Percentiles rank a stretch among this genome's conserved stretches.
Conservation (phyloP, 2,329 filamentous ascomycete genomes). For the Neocucurbitaria cava region DNA sequence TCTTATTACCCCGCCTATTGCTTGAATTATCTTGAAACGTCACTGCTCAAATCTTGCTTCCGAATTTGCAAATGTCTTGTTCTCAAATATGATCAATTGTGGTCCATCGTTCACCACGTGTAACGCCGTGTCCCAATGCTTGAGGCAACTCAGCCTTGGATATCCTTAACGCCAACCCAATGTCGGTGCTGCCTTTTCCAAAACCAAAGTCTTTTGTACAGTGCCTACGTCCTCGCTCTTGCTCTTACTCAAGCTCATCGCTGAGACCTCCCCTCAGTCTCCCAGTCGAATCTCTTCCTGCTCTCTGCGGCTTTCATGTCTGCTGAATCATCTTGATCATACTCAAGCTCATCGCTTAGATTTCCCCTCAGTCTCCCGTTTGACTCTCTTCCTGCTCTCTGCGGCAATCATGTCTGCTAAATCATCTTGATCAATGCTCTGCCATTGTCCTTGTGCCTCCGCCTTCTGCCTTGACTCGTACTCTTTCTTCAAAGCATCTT, state of each 20-base stretch:
- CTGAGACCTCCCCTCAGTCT: conserved; percentile 77
- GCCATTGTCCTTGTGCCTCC: conserved; percentile 67
- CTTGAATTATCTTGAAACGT: conserved; percentile 4
- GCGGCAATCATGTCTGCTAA: conserved; percentile 94
- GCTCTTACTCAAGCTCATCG: conserved; percentile 28
- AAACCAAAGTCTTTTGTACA: conserved; percentile 33
- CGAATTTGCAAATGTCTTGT: conserved; percentile 19
- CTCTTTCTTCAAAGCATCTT: conserved; percentile 79
- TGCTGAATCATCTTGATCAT: conserved; percentile 75
- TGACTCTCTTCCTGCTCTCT: conserved; percentile 88
- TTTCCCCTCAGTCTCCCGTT: conserved; percentile 81
- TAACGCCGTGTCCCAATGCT: conserved; percentile 38
- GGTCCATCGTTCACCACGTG: conserved; percentile 17
- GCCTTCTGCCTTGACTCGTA: conserved; percentile 76
- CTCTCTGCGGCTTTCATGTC: conserved; percentile 97
- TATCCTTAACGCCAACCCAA: conserved; percentile 32
- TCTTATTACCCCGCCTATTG: background rate
- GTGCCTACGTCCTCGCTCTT: conserved; percentile 16
- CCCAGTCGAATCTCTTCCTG: conserved; percentile 86
- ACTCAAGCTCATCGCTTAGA: conserved; percentile 57
- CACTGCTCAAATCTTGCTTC: conserved; percentile 13
- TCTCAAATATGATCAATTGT: conserved; percentile 38
- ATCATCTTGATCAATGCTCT: conserved; percentile 85
- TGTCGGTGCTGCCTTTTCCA: conserved; percentile 24
- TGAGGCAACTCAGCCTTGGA: conserved; percentile 21